Base-by-base conservation (phyloP, 176 grass and related monocot species). In the Tillandsia leiboldiana region DNA sequence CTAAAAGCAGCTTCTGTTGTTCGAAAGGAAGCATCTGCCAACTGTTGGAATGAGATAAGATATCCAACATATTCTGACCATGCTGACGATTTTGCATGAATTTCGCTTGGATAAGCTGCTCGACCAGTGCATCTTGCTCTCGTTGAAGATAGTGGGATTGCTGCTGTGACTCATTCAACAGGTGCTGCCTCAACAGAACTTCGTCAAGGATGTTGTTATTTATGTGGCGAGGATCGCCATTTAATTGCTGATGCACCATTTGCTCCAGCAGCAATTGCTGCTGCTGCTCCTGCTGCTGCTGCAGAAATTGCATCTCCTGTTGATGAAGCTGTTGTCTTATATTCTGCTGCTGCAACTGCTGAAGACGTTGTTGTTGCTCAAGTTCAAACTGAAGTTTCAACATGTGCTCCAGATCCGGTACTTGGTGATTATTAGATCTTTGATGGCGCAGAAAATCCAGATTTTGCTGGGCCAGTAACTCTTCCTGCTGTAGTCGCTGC, bases 41-140 rank as follows among this genome's bases (percentile, higher is more conserved):
- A 73, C 85, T 86, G 74, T 88, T 90, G 65, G 89, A 75, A 74
- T 74, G 84, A 69, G 84, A 77, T 11, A 87, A 68, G 65, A 68
- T 81, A 84, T 91, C 84, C 51, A 91, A 47, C 72, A 91, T 56
- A 74, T 91, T 84, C 76, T 82, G 78, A 23, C 83, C 80, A 72
- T 91, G 84, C 67, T 91, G 81, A 52, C 76, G 69, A 3, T 82
- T 82, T 64, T 84, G 81, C 14, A 81, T 81, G 70, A 82, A 82
- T 82, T 91, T 91, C 79, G 89, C 88, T 84, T 97, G 83, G 76
- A 97, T 90, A 51, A 97, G 74, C 53, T 97, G 93, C 47, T 92
- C 93, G n/a, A 92, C 87, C n/a, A 84, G 86, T 11, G 89, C 83
- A 72, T 97, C 93, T 82, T 97, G 93, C 53, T 86, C 82, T 50